A percentile compares a stretch with the other conserved stretches of the same genome.
These are phyloP conservation scores for Glycine latifolia DNA, from an alignment of 306 rosid genomes.

Conservation along the genomic window DNA sequence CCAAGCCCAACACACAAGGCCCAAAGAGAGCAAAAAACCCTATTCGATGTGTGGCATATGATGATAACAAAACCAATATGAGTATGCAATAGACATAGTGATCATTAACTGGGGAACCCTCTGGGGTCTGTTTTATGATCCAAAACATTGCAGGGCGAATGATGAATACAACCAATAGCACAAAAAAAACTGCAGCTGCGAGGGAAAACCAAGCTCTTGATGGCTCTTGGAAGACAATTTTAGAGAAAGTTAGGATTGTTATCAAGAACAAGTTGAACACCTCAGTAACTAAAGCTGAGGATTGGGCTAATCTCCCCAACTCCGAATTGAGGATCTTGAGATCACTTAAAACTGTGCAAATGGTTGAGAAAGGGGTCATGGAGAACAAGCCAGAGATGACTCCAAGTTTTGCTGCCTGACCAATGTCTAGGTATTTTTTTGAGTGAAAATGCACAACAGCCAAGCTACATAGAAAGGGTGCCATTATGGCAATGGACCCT, in stretches of 20 bases:
- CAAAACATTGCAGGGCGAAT: constrained; percentile 64
- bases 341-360: constrained; percentile 57
- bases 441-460: neutral
- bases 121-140: constrained; percentile 73
- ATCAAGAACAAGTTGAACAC: constrained; percentile 32
- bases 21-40: constrained; percentile 53
- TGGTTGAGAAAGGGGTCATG: constrained; percentile 56
- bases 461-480: constrained; percentile 53
- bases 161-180: constrained; percentile 32
- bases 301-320: constrained; percentile 65
- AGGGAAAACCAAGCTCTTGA: neutral
- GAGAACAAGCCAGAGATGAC: constrained; percentile 40
- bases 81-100: constrained; percentile 54
- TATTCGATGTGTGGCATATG: constrained; percentile 36
- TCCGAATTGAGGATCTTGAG: constrained; percentile 71
- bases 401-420: neutral
- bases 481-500: constrained; percentile 48
- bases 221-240: neutral
- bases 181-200: neutral
- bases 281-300: constrained; percentile 65
- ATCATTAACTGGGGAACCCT: constrained; percentile 64
- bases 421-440: neutral
- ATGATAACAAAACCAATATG: constrained; percentile 32
- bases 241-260: neutral
- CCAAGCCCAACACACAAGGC: constrained; percentile 68